Evolutionary conservation across 768 basidiomycete genomes (phyloP).

Genomic region (Amanita pallidorosea): DNA sequence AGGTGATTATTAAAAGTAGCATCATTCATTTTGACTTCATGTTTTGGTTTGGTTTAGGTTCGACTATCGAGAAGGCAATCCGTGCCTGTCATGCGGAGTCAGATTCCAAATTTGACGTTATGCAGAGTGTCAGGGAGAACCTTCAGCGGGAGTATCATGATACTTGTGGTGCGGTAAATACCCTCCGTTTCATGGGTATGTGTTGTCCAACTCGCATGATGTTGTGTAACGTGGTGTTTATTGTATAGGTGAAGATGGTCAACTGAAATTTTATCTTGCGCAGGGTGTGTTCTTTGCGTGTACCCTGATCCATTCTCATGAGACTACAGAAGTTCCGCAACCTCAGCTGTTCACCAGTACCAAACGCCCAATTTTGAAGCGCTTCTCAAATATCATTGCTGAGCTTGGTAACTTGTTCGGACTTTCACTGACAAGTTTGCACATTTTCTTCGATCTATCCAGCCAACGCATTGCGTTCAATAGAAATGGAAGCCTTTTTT

Average conservation of each 20-base stretch:
- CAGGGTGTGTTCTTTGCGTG: slow-evolving; percentile 32
- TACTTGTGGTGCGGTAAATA: slow-evolving; percentile 49
- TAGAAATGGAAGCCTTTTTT: slow-evolving; percentile 74
- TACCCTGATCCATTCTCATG: background rate
- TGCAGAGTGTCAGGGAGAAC: slow-evolving; percentile 65
- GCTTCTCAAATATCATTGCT: slow-evolving; percentile 63
- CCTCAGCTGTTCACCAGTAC: slow-evolving; percentile 34
- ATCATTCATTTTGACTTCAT: background rate
- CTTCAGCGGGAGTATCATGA: slow-evolving; percentile 81
- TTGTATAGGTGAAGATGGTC: slow-evolving; percentile 44
- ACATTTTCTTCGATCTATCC: slow-evolving; percentile 76
- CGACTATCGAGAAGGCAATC: slow-evolving; percentile 64
- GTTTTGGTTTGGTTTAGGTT: slow-evolving; percentile 8
- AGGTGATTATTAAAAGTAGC: background rate
- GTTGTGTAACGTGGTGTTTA: background rate
- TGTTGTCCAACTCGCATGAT: background rate
- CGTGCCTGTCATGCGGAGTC: slow-evolving; percentile 64
- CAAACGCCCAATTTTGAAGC: slow-evolving; percentile 48
- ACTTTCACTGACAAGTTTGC: slow-evolving; percentile 62
- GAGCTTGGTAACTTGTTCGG: slow-evolving; percentile 63
- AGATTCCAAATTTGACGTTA: slow-evolving; percentile 47
- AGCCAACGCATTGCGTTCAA: slow-evolving; percentile 94
- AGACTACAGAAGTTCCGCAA: slow-evolving; percentile 43
- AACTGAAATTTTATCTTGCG: slow-evolving; percentile 51
- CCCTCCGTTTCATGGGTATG: slow-evolving; percentile 54